Evolutionary conservation across 2,329 filamentous ascomycete genomes (phyloP).

Genomic region (Didymella sp.): DNA sequence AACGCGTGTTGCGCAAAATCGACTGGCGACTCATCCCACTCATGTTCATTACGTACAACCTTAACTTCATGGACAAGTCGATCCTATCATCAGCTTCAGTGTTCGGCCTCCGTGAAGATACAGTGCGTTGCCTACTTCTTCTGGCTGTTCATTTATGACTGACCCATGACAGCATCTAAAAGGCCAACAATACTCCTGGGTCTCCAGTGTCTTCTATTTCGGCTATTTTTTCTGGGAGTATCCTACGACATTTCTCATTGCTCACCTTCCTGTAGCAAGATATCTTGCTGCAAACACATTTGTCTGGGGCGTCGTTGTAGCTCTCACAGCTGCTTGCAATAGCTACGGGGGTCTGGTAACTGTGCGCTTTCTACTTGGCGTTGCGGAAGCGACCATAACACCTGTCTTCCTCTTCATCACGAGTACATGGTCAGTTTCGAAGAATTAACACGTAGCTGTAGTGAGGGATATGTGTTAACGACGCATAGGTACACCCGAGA

Average conservation of each 20-base stretch:
- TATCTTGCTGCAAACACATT: slow-evolving; percentile 9
- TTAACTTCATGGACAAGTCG: slow-evolving; percentile 69
- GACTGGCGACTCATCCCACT: slow-evolving; percentile 63
- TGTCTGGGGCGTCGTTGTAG: slow-evolving; percentile 5
- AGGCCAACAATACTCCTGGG: slow-evolving; percentile 13
- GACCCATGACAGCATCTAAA: slow-evolving; percentile 1
- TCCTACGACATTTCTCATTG: slow-evolving; percentile 6
- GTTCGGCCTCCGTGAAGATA: slow-evolving; percentile 55
- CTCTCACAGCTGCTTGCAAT: slow-evolving; percentile 3
- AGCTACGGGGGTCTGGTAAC: slow-evolving; percentile 6
- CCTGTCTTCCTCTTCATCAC: slow-evolving; percentile 37
- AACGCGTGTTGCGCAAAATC: slow-evolving; percentile 61
- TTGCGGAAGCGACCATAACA: slow-evolving; percentile 13
- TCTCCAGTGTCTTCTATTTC: slow-evolving; percentile 10
- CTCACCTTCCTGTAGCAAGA: slow-evolving; percentile 3
- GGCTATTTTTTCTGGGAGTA: slow-evolving; percentile 14
- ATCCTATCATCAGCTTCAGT: slow-evolving; percentile 59
- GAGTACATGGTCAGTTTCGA: slow-evolving; percentile 33
- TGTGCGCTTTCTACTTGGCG: slow-evolving; percentile 11
- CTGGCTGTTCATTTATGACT: too few relatives aligned
- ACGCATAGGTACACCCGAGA: slow-evolving; percentile 11
- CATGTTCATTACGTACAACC: slow-evolving; percentile 64
- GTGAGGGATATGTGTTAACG: neutral
- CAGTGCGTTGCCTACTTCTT: slow-evolving; percentile 8
- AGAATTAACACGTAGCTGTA: neutral